phyloP scores from a whole-genome alignment of 768 basidiomycete species.

The Jaapia argillacea region DNA sequence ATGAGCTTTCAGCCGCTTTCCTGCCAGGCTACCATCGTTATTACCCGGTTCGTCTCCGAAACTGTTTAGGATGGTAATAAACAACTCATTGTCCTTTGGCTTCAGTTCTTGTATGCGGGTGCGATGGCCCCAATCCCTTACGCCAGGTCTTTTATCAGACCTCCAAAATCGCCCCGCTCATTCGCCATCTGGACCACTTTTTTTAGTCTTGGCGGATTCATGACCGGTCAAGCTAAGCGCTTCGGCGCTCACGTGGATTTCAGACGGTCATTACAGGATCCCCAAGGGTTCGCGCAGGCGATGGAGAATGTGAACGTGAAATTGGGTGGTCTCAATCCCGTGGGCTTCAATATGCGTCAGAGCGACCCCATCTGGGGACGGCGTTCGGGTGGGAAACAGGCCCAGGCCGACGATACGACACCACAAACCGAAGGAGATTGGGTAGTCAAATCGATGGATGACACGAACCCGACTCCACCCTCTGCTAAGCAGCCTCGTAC shows the following conservation, averaged over 20 bases:
- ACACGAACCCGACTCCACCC: constrained; percentile 1
- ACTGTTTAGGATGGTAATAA: no score
- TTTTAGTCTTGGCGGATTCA: constrained; percentile 16
- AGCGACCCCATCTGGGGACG: not conserved
- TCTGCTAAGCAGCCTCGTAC: constrained; percentile 5
- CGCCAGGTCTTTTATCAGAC: constrained; percentile 16
- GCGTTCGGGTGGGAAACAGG: not conserved
- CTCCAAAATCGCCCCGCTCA: constrained; percentile 9
- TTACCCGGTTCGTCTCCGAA: constrained; percentile 27
- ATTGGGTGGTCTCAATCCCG: not conserved
- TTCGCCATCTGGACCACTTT: constrained; percentile 14
- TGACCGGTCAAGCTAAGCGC: constrained; percentile 8
- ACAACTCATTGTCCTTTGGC: not conserved
- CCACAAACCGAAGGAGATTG: not conserved
- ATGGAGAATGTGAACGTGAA: constrained; percentile 20
- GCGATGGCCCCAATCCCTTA: constrained; percentile 6
- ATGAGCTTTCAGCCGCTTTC: constrained; percentile 42
- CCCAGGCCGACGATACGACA: not conserved
- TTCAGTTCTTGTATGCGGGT: not conserved
- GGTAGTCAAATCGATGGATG: not conserved
- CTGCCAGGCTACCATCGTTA: constrained; percentile 37
- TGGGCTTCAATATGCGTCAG: not conserved
- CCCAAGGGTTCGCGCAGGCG: constrained; percentile 18
- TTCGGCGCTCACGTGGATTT: constrained; percentile 21
- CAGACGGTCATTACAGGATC: constrained; percentile 18